These are phyloP conservation scores for Flaveria bidentis DNA, from an alignment of 129 eudicot genomes.

Conservation along the genomic window DNA sequence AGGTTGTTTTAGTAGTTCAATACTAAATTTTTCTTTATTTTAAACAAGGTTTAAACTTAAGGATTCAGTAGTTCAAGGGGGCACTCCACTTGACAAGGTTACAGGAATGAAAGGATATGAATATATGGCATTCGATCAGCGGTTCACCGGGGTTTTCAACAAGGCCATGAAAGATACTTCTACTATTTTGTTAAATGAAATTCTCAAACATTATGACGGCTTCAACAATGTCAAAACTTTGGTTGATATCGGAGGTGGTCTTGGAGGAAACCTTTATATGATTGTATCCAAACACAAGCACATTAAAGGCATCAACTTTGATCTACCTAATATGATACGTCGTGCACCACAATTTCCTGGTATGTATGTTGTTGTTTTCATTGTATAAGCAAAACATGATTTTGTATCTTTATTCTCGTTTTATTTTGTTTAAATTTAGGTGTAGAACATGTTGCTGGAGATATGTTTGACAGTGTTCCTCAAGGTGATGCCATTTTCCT, in stretches of 20 bases:
- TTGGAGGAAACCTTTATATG: constrained; percentile 31
- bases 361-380: neutral
- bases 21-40: too few relatives aligned
- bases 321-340: constrained; percentile 36
- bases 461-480: too few relatives aligned
- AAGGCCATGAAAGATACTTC: constrained; percentile 34
- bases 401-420: too few relatives aligned
- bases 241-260: constrained; percentile 47
- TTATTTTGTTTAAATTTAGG: too few relatives aligned
- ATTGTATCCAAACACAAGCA: constrained; percentile 28
- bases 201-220: constrained; percentile 31
- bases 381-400: too few relatives aligned
- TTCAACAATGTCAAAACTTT: constrained; percentile 28
- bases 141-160: constrained; percentile 10
- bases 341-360: constrained; percentile 32
- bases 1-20: too few relatives aligned
- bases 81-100: constrained; percentile 31
- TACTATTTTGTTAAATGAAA: constrained; percentile 23
- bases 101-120: constrained; percentile 33
- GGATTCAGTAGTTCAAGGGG: constrained; percentile 30
- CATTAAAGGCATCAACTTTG: constrained; percentile 39
- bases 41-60: neutral
- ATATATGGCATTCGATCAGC: neutral
- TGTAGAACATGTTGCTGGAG: too few relatives aligned
- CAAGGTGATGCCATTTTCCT: too few relatives aligned